These are phyloP conservation scores for Monosporozyma yasuniensis DNA, from an alignment of 805 yeast species.

Conservation along the genomic window DNA sequence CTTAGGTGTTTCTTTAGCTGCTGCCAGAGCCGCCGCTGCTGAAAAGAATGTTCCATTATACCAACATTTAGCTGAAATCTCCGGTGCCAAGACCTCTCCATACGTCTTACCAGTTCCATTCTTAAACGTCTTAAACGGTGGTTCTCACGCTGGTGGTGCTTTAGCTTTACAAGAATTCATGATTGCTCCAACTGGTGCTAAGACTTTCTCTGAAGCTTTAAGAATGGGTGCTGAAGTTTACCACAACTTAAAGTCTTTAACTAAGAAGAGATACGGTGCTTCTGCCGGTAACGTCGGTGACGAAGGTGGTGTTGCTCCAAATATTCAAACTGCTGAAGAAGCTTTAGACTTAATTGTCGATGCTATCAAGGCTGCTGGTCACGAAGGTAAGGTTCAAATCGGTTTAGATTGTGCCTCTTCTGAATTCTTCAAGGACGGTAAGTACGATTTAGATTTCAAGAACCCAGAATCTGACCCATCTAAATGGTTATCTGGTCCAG, in stretches of 20 bases:
- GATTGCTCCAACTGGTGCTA: slow-evolving; percentile 94
- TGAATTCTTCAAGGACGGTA: slow-evolving; percentile 94
- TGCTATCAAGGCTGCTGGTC: slow-evolving; percentile 91
- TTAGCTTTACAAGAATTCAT: slow-evolving; percentile 98
- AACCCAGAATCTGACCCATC: slow-evolving; percentile 86
- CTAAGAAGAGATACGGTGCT: slow-evolving; percentile 93
- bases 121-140: slow-evolving; percentile 99
- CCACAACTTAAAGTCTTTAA: slow-evolving; percentile 88
- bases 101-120: slow-evolving; percentile 97
- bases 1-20: slow-evolving; percentile 95
- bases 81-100: slow-evolving; percentile 64
- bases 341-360: slow-evolving; percentile 88
- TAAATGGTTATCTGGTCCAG: slow-evolving; percentile 83
- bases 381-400: slow-evolving; percentile 84
- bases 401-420: slow-evolving; percentile 97
- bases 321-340: slow-evolving; percentile 89
- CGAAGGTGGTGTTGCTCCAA: slow-evolving; percentile 99
- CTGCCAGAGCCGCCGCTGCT: slow-evolving; percentile 97
- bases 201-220: slow-evolving; percentile 86
- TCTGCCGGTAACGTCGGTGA: slow-evolving; percentile 99
- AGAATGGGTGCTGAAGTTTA: slow-evolving; percentile 97
- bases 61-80: slow-evolving; percentile 76
- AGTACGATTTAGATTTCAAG: slow-evolving; percentile 97
- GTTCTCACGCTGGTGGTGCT: slow-evolving; percentile 99
- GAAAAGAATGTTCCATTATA: slow-evolving; percentile 89